Percentiles rank a stretch among this genome's conserved stretches.
Evolutionary conservation across 1,284 basidiomycete genomes (phyloP).

Genomic region (Chondrostereum purpureum): DNA sequence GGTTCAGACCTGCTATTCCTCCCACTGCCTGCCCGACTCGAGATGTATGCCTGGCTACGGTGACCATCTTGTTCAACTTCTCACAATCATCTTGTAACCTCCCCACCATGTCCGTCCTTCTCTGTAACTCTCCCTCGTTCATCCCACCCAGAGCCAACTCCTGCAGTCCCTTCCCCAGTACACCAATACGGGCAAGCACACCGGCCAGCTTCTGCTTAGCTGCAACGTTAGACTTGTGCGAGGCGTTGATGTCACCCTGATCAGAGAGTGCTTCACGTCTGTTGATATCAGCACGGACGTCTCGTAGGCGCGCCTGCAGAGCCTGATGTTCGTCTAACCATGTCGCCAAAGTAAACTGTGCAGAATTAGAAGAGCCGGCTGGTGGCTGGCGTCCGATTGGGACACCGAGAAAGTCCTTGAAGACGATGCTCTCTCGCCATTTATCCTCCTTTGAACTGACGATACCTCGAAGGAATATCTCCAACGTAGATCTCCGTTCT

Average conservation of each 20-base stretch:
- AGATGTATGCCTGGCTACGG: conserved; percentile 55
- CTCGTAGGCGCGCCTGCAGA: conserved; percentile 68
- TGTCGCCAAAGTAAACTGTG: conserved; percentile 62
- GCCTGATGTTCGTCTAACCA: conserved; percentile 85
- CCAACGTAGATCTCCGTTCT: conserved; percentile 70
- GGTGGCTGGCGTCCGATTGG: conserved; percentile 54
- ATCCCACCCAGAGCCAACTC: conserved; percentile 61
- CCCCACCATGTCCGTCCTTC: conserved; percentile 79
- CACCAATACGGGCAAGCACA: conserved; percentile 61
- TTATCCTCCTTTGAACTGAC: conserved; percentile 71
- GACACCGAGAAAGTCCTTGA: conserved; percentile 82
- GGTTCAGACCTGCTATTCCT: conserved; percentile 23
- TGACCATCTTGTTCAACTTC: conserved; percentile 73
- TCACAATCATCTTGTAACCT: conserved; percentile 82
- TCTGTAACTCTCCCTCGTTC: conserved; percentile 77
- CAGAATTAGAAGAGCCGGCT: conserved; percentile 22
- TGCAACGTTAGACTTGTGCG: conserved; percentile 77
- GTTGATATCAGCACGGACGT: conserved; percentile 78
- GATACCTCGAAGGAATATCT: conserved; percentile 84
- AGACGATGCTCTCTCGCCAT: conserved; percentile 79
- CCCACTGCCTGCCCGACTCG: conserved; percentile 27
- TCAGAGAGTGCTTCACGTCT: conserved; percentile 80
- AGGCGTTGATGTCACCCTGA: conserved; percentile 62
- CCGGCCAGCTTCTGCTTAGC: conserved; percentile 82
- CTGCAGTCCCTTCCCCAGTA: conserved; percentile 65